Percentiles rank a stretch among this genome's conserved stretches.
Conservation (phyloP, 495 filamentous ascomycete genomes). For the Aspergillus egyptiacus region DNA sequence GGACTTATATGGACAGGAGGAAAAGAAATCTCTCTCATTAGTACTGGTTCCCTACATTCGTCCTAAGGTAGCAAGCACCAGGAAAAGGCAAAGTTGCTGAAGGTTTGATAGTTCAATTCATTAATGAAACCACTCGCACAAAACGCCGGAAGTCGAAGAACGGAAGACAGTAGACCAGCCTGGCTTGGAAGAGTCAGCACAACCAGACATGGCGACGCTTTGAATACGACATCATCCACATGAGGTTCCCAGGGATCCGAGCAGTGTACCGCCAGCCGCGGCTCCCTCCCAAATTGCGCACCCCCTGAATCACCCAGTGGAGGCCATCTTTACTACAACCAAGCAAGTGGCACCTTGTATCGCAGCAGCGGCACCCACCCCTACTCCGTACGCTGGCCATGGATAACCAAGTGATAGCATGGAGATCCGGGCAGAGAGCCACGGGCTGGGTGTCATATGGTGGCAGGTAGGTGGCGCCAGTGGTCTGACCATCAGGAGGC, state of each 20-base stretch:
- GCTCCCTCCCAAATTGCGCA: background rate
- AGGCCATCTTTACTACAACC: background rate
- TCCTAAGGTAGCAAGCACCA: too few relatives aligned
- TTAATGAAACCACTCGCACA: too few relatives aligned
- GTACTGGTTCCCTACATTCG: too few relatives aligned
- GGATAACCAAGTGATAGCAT: conserved; percentile 2
- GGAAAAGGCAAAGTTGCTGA: too few relatives aligned
- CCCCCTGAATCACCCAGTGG: conserved; percentile 2
- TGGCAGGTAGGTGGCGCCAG: background rate
- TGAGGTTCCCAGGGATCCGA: background rate
- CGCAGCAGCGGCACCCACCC: background rate
- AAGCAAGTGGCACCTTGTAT: background rate
- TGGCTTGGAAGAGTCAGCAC: too few relatives aligned
- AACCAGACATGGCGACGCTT: too few relatives aligned
- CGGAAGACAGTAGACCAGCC: too few relatives aligned
- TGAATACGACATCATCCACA: background rate
- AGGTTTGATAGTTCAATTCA: too few relatives aligned
- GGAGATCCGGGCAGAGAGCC: conserved; percentile 2
- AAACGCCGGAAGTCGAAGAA: too few relatives aligned
- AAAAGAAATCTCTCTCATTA: too few relatives aligned
- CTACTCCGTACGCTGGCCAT: background rate
- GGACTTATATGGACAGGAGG: too few relatives aligned
- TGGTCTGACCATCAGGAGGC: background rate
- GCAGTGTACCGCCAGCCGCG: background rate
- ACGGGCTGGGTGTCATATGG: background rate